Evolutionary conservation across 2,329 filamentous ascomycete species (phyloP).

Genomic region (Aspergillus novoparasiticus): DNA sequence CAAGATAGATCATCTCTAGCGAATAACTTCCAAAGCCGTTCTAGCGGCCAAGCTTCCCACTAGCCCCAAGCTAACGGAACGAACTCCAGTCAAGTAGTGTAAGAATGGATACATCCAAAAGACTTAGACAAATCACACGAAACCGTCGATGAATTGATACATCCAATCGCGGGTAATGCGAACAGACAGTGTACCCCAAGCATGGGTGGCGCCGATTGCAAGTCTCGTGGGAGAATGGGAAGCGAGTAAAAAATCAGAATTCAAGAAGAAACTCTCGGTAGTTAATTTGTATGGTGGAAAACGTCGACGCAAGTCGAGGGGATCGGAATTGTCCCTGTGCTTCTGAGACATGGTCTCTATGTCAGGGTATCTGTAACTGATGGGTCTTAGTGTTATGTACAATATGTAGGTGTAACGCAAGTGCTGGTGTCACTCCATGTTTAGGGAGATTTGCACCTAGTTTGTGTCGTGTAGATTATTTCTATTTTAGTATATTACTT

Average conservation of each 20-base stretch:
- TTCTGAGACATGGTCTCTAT: background rate
- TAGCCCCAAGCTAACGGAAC: background rate
- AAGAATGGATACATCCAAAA: background rate
- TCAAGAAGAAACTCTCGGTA: background rate
- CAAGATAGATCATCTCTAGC: background rate
- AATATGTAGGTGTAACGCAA: background rate
- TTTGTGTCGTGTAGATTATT: background rate
- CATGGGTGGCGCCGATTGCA: background rate
- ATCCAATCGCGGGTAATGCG: background rate
- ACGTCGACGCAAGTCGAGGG: background rate
- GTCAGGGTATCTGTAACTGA: background rate
- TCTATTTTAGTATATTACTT: background rate
- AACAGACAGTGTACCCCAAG: background rate
- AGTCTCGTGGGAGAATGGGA: conserved; percentile 1
- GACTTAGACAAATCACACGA: background rate
- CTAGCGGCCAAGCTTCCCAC: background rate
- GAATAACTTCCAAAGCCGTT: background rate
- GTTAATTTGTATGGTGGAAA: background rate
- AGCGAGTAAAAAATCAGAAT: background rate
- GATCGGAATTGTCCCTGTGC: background rate
- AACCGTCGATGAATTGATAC: background rate
- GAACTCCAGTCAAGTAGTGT: background rate
- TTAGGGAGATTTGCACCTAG: background rate
- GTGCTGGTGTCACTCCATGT: background rate
- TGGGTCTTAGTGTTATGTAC: background rate